Evolutionary conservation across 495 filamentous ascomycete genomes (phyloP), one percentile per base, ranked within the genome.

Genomic region (Lophiostoma macrostomum): DNA sequence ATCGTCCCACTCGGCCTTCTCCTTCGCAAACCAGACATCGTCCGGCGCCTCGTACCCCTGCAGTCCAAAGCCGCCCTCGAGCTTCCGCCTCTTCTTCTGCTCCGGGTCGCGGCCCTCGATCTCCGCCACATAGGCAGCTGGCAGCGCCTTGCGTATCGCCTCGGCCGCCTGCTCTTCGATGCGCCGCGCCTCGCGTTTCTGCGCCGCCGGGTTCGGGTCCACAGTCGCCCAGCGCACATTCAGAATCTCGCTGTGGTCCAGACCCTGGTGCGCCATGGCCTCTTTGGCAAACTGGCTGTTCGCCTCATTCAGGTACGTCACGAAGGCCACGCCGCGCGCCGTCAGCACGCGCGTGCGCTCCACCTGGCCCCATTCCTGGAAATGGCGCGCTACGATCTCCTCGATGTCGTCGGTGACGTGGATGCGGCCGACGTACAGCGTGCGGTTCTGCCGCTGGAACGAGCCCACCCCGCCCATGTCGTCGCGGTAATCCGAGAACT

Each of bases 161-260:
- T 96, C 94, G 0, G 93, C 94, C n/a, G 94, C 94, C 70, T 96
- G 91, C 68, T 99, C 94, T 69, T 99, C 94, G 42, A 99, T 82
- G 14, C 84, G 76, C 28, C 87, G 76, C 16, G 87, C 91, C 66
- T 99, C 94, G 28, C 94, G 80, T 58, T 93, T 91, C 68, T 96
- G 91, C 8, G 93, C 88, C 76, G 89, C 80, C 0, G 94, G 94
- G 58, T 99, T 99, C 16, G 94, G 94, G 66, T 99, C 94, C 2
- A 85, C 85, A 0, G 93, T 97, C 19, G 94, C 93, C 94, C 94
- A 99, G 29, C 94, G 77, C 13, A 99, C 93, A 64, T 99, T 99
- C 1, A 98, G 71, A 28, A 96, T 86, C 69, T 98, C 93, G 51
- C 78, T 81, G 58, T 96, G 85, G 53, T 97, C 94, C 4, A 95